Evolutionary conservation across 306 rosid species (phyloP).

Genomic region (Lablab purpureus): DNA sequence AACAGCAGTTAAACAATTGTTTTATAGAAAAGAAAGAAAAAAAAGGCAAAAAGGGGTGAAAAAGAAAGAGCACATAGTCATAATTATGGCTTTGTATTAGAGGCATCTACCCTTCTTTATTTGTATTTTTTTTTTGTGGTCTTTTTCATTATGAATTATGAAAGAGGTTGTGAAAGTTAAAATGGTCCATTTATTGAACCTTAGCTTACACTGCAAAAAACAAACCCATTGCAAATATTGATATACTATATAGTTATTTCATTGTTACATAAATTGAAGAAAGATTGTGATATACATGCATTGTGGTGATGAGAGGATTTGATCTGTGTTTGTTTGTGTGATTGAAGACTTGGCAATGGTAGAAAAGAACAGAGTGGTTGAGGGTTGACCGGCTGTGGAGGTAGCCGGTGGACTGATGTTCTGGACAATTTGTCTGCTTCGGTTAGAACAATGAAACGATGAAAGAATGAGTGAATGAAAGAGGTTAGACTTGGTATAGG

Average conservation of each 20-base stretch:
- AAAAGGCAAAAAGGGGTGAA: not conserved
- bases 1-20: constrained; percentile 1
- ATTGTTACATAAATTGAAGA: not conserved
- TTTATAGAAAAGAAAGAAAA: not conserved
- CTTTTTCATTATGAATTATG: constrained; percentile 37
- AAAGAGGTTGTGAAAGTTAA: constrained; percentile 37
- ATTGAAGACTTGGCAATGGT: constrained; percentile 4
- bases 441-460: constrained; percentile 40
- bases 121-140: constrained; percentile 28
- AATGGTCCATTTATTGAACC: constrained; percentile 41
- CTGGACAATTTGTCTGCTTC: constrained; percentile 56
- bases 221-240: constrained; percentile 16
- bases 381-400: constrained; percentile 38
- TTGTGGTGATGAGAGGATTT: not conserved
- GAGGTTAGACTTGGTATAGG: constrained; percentile 39
- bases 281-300: not conserved
- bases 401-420: constrained; percentile 41
- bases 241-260: not conserved
- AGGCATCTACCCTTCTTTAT: constrained; percentile 26
- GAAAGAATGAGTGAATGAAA: constrained; percentile 39
- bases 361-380: constrained; percentile 20
- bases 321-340: not conserved
- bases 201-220: constrained; percentile 55
- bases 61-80: constrained; percentile 34
- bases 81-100: constrained; percentile 39